A percentile compares a stretch with the other conserved stretches of the same genome.
phyloP scores from a whole-genome alignment of 306 rosid genomes.

The Glycine latifolia region DNA sequence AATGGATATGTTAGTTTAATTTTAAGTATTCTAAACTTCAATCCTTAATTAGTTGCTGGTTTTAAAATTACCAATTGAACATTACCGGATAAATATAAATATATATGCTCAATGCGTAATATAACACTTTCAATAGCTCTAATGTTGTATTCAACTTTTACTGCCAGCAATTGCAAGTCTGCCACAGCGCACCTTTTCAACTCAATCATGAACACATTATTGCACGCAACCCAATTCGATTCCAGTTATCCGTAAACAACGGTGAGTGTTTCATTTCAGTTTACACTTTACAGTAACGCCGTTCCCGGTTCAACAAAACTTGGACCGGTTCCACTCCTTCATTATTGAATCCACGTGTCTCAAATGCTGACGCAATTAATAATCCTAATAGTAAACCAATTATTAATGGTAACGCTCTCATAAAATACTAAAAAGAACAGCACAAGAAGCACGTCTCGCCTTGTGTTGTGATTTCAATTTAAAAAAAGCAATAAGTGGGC shows the following conservation, averaged over 20 bases:
- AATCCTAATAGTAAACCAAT: no score
- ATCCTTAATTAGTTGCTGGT: not conserved
- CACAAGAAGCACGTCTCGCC: conserved; percentile 64
- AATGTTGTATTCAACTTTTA: not conserved
- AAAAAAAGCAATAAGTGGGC: conserved; percentile 50
- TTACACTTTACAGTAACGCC: not conserved
- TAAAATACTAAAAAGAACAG: not conserved
- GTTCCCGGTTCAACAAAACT: conserved; percentile 8
- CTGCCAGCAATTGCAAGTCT: not conserved
- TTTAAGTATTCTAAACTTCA: not conserved
- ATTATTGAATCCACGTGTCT: conserved; percentile 76
- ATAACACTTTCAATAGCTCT: no score
- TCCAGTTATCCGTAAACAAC: not conserved
- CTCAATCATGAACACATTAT: conserved; percentile 6
- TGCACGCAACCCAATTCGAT: not conserved
- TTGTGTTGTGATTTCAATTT: conserved; percentile 43
- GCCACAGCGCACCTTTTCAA: not conserved
- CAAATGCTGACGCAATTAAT: conserved; percentile 50
- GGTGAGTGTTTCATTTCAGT: not conserved
- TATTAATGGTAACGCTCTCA: conserved; percentile 39
- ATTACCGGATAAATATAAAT: no score
- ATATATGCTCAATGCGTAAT: no score
- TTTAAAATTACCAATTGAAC: not conserved
- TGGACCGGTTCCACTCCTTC: conserved; percentile 18
- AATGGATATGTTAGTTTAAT: no score